Conservation (phyloP, 768 basidiomycete genomes). For the Hemileccinum impolitum region DNA sequence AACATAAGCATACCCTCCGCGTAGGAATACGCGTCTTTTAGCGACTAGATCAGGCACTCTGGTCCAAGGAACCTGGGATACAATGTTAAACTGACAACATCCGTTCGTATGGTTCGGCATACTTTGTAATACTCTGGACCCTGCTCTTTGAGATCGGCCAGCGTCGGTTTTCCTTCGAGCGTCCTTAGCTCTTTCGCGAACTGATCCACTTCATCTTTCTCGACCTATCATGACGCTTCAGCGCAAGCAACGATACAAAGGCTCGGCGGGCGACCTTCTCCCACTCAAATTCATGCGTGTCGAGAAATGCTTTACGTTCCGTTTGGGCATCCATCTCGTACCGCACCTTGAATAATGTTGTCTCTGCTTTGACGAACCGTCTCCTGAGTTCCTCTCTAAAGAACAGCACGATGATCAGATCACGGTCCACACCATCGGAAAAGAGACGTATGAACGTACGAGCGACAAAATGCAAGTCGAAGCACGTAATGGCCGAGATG, state of each 20-base stretch:
- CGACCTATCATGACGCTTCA: conserved; percentile 43
- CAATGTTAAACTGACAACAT: background rate
- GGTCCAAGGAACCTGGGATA: conserved; percentile 88
- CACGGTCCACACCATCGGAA: background rate
- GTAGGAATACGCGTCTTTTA: conserved; percentile 72
- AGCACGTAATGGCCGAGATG: conserved; percentile 92
- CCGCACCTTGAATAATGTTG: conserved; percentile 76
- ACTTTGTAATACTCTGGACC: conserved; percentile 68
- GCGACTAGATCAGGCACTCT: conserved; percentile 91
- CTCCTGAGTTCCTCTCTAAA: conserved; percentile 83
- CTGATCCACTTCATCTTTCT: conserved; percentile 49
- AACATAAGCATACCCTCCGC: conserved; percentile 86
- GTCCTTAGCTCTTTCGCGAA: conserved; percentile 48
- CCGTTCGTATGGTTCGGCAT: background rate
- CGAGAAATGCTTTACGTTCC: conserved; percentile 67
- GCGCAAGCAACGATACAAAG: background rate
- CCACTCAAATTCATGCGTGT: conserved; percentile 64
- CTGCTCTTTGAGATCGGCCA: background rate
- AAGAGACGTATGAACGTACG: conserved; percentile 53
- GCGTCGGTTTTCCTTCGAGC: conserved; percentile 13
- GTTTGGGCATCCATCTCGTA: conserved; percentile 60
- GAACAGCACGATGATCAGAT: background rate
- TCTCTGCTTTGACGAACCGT: conserved; percentile 88
- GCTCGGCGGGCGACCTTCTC: conserved; percentile 40
- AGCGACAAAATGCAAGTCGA: conserved; percentile 91